Percentiles rank a stretch among this genome's conserved stretches.
Evolutionary conservation across 129 eudicot genomes (phyloP).

Genomic region (sunflower (Helianthus annuus)): DNA sequence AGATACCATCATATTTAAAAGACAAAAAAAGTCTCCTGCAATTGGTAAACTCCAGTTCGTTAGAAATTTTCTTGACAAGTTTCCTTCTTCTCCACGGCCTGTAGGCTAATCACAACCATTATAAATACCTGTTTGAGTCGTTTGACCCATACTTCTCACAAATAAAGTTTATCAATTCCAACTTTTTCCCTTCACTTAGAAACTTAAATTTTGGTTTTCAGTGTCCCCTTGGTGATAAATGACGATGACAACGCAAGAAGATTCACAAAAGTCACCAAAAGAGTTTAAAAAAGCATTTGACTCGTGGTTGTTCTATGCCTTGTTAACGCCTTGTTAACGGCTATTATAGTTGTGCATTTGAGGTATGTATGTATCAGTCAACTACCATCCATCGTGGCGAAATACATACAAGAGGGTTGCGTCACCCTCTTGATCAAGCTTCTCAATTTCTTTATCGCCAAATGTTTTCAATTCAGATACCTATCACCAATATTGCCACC

Average conservation of each 20-base stretch:
- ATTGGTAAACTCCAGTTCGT: constrained; percentile 1
- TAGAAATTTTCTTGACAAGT: constrained; percentile 17
- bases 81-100: not conserved
- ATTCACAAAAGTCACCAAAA: too few species aligned
- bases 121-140: not conserved
- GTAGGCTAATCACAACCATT: not conserved
- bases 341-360: not conserved
- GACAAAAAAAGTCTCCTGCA: not conserved
- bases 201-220: too few species aligned
- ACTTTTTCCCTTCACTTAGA: too few species aligned
- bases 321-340: too few species aligned
- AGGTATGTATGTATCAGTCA: not conserved
- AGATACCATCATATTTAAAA: not conserved
- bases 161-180: not conserved
- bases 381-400: not conserved
- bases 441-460: constrained; percentile 32
- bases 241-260: too few species aligned
- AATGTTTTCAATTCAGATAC: constrained; percentile 29
- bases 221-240: too few species aligned
- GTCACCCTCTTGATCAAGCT: constrained; percentile 23
- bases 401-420: constrained; percentile 15
- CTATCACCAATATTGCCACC: constrained; percentile 16
- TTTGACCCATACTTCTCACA: constrained; percentile 7
- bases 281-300: not conserved
- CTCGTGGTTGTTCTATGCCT: constrained; percentile 1